Evolutionary conservation across 2,329 filamentous ascomycete genomes (phyloP).

Genomic region (Rhexocercosporidium sp.): DNA sequence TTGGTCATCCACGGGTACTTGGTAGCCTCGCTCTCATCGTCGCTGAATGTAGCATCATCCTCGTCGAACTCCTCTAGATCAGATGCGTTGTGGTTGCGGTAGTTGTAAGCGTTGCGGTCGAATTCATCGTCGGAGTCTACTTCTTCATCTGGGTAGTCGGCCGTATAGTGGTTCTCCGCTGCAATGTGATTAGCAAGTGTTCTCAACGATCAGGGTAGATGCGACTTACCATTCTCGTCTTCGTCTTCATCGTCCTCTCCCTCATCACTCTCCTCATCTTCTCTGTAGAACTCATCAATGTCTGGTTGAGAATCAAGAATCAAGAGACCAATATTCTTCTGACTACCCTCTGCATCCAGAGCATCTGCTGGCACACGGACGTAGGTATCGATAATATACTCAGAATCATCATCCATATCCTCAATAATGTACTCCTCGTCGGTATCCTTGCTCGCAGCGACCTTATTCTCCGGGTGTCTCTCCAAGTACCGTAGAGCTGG

Average conservation of each 20-base stretch:
- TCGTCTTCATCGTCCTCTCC: constrained; percentile 69
- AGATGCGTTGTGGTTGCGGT: constrained; percentile 48
- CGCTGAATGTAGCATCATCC: constrained; percentile 35
- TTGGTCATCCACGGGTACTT: constrained; percentile 39
- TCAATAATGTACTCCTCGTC: constrained; percentile 47
- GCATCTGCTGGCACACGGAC: constrained; percentile 61
- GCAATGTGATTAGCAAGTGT: constrained; percentile 24
- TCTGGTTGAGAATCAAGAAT: constrained; percentile 43
- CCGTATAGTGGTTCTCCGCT: constrained; percentile 80
- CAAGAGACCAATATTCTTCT: constrained; percentile 52
- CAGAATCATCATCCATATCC: constrained; percentile 54
- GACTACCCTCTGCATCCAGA: constrained; percentile 52
- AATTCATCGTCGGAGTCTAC: constrained; percentile 73
- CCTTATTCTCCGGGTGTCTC: constrained; percentile 53
- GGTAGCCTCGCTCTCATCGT: constrained; percentile 34
- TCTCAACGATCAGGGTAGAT: neutral
- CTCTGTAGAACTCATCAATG: constrained; percentile 63
- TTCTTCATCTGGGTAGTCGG: constrained; percentile 83
- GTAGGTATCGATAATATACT: constrained; percentile 70
- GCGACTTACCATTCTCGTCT: constrained; percentile 63
- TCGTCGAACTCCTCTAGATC: constrained; percentile 41
- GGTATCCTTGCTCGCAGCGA: constrained; percentile 41
- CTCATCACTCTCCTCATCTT: constrained; percentile 66
- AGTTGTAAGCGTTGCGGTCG: constrained; percentile 60
- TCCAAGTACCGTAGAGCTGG: constrained; percentile 60